phyloP scores from a whole-genome alignment of 164 flowering plant species.

The Chimonanthus praecox region DNA sequence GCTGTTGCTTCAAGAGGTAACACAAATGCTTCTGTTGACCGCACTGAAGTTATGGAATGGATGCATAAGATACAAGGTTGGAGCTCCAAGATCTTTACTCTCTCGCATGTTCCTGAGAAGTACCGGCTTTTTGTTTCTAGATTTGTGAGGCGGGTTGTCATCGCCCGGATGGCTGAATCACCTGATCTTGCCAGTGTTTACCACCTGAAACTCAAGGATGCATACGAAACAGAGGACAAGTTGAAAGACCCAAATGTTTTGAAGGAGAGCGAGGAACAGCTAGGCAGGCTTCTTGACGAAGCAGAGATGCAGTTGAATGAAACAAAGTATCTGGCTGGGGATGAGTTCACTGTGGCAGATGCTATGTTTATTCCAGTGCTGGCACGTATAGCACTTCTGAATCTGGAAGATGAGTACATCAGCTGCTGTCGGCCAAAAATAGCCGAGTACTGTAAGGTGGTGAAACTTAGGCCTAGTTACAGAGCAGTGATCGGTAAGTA shows the following conservation, averaged over 20 bases:
- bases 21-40: conserved; percentile 16
- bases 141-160: conserved; percentile 69
- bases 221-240: conserved; percentile 71
- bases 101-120: conserved; percentile 64
- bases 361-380: conserved; percentile 68
- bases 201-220: conserved; percentile 68
- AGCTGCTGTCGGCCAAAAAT: conserved; percentile 43
- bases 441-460: conserved; percentile 58
- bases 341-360: conserved; percentile 79
- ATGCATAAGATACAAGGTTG: conserved; percentile 85
- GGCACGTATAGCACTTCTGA: conserved; percentile 56
- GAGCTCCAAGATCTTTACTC: conserved; percentile 76
- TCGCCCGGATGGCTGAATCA: conserved; percentile 85
- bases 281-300: conserved; percentile 64
- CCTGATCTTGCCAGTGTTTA: conserved; percentile 79
- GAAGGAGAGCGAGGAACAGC: conserved; percentile 48
- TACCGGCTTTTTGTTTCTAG: conserved; percentile 50
- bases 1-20: conserved; percentile 47
- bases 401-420: conserved; percentile 65
- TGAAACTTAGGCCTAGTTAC: conserved; percentile 69
- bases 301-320: conserved; percentile 56
- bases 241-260: conserved; percentile 43
- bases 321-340: conserved; percentile 59
- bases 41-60: conserved; percentile 59
- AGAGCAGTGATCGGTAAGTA: conserved; percentile 69